Evolutionary conservation across 345 rosid genomes (phyloP).

Genomic region (Cardamine chenopodiifolia): DNA sequence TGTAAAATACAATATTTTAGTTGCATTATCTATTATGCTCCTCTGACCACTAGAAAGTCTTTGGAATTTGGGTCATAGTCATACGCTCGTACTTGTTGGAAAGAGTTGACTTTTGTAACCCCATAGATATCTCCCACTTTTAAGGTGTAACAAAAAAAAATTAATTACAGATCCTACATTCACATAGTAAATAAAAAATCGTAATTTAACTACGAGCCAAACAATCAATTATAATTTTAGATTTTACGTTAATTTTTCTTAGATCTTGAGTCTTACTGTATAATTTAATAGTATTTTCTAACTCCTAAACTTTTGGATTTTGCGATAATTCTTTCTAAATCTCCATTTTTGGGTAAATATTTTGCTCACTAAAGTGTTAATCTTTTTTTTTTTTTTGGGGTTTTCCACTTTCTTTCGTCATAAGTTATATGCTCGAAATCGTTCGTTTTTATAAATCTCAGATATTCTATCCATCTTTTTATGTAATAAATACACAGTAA

Average conservation of each 20-base stretch:
- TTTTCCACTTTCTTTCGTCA: not conserved
- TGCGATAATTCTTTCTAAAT: not conserved
- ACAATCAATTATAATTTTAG: not conserved
- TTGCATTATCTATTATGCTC: slow-evolving; percentile 8
- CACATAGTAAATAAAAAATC: too few species aligned
- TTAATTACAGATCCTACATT: not conserved
- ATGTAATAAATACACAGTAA: slow-evolving; percentile 2
- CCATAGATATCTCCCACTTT: not conserved
- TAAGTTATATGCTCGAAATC: not conserved
- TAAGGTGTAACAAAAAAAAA: too few species aligned
- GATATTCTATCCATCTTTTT: not conserved
- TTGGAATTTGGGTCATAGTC: slow-evolving; percentile 25
- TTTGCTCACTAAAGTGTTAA: not conserved
- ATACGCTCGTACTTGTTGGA: slow-evolving; percentile 13
- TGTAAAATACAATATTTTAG: not conserved
- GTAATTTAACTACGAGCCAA: not conserved
- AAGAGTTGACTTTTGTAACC: slow-evolving; percentile 5
- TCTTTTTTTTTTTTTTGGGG: not conserved
- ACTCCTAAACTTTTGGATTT: not conserved
- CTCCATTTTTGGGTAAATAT: not conserved
- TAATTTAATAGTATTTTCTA: not conserved
- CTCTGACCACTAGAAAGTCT: slow-evolving; percentile 6
- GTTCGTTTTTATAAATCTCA: not conserved
- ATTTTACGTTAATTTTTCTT: not conserved
- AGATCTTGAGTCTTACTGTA: not conserved